These are phyloP conservation scores for Pseudomicrostroma phylloplanum DNA, from an alignment of 1,284 basidiomycete genomes.

Conservation along the genomic window DNA sequence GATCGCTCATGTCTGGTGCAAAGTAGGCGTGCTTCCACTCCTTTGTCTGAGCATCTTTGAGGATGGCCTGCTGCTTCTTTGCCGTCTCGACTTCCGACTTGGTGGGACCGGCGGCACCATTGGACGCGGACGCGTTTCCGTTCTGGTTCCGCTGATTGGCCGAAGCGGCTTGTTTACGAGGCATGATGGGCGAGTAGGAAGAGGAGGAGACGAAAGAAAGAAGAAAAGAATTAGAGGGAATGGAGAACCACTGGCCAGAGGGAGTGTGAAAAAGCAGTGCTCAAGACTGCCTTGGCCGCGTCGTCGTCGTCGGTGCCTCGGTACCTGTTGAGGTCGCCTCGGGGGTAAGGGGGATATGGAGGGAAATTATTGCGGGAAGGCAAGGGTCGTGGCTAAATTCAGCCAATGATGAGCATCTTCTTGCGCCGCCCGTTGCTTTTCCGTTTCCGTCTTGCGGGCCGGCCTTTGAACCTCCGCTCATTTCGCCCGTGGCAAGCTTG, in stretches of 20 bases:
- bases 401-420: too few species aligned
- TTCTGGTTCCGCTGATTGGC: not conserved
- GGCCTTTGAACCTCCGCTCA: too few species aligned
- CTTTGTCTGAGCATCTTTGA: constrained; percentile 5
- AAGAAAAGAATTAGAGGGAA: not conserved
- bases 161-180: not conserved
- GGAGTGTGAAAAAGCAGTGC: not conserved
- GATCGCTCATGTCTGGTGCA: constrained; percentile 12
- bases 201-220: not conserved
- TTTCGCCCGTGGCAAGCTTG: too few species aligned
- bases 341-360: too few species aligned
- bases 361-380: too few species aligned
- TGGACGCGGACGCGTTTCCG: not conserved
- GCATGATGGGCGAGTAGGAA: not conserved
- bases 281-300: too few species aligned
- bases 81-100: not conserved
- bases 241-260: not conserved
- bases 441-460: too few species aligned
- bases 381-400: too few species aligned
- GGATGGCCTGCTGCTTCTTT: constrained; percentile 4
- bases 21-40: constrained; percentile 10
- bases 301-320: too few species aligned
- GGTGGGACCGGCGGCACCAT: not conserved
- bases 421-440: too few species aligned
- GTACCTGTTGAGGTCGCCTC: too few species aligned